Evolutionary conservation across 129 eudicot genomes (phyloP), one percentile per base, ranked within the genome.

Genomic region (Calendula officinalis): DNA sequence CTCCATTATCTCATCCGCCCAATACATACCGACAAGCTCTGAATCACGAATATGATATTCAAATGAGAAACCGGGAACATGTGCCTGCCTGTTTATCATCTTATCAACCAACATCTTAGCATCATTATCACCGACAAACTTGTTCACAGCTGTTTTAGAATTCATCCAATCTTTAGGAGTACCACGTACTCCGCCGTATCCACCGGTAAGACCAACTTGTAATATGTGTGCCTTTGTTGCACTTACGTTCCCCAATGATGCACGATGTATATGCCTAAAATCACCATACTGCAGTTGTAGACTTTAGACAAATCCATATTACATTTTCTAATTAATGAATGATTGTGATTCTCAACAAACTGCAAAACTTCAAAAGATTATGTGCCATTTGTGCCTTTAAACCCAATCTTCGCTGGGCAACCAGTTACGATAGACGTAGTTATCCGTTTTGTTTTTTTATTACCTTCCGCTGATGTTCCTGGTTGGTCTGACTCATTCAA

Each of bases 21-120:
- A 54, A 27, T 22, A 53, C 37, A 53, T 27, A 3, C 38, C 5
- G 3, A 3, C 2, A 4, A 30, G 10, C 8, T 27, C 38, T 0
- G 9, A 1, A 3, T 53, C n/a, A 5, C 9, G 14, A 8, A 6
- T 2, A 0, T 53, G 8, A 8, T 27, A 53, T 11, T 53, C 59
- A 53, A 53, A 53, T 7, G 59, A 27, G 3, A 53, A 53, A 0
- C 32, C 12, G 3, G 59, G 39, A 6, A 53, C 37, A 9, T 30
- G 37, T 10, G 7, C 5, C 0, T 30, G 4, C 14, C 59, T 27
- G 5, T 53, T 33, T 8, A 3, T 53, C 37, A 53, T 3, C 12
- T 53, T 53, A 10, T 53, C 59, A 9, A 53, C 59, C n/a, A 53
- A 30, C 59, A 53, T 53, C 11, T 53, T 37, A 1, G 59, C 39